Evolutionary conservation across 1,284 basidiomycete species (phyloP), one percentile per base, ranked within the genome.

Genomic region (Microbotryum violaceum): DNA sequence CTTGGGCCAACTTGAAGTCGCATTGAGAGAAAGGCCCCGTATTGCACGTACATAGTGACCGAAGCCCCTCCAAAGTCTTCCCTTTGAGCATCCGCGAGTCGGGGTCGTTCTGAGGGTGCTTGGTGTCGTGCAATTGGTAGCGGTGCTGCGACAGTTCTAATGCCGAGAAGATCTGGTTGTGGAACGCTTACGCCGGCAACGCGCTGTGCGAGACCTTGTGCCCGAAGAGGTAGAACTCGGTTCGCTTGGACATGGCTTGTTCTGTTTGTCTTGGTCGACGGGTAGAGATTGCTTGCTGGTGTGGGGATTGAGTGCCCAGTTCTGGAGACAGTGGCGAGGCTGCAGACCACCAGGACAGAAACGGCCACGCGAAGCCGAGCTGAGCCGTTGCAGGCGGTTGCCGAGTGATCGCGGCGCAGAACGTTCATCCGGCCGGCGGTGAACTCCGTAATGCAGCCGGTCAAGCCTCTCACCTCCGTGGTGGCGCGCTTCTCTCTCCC

Each of bases 21-120:
- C 29, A 14, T 25, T n/a, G 37, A 18, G 20, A 18, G 23, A 20
- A 21, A 48, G 27, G 20, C 18, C 20, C 27, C n/a, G 49, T 23
- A 25, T 42, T 29, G 29, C 23, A 54, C 49, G 9, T 18, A 51
- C 67, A 96, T 94, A 3, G 96, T 98, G 31, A 97, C 91, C 8
- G 89, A 91, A 3, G 92, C 93, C 3, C 96, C 96, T 20, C 92
- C 93, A 75, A 97, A 97, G 52, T 85, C 82, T 0, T 83, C 79
- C 9, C 46, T 49, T 0, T 79, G 75, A 18, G 49, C 69, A 82
- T 81, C 64, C 93, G 79, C 49, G 82, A 80, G 20, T 85, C 82
- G 56, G 60, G 42, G 29, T 48, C 47, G 47, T 49, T 49, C 16
- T 85, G 83, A 0, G 93, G 81, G 8, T 78, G 75, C n/a, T 78